Evolutionary conservation across 768 basidiomycete species (phyloP), one percentile per base, ranked within the genome.

Genomic region (Rhodotorula babjevae): DNA sequence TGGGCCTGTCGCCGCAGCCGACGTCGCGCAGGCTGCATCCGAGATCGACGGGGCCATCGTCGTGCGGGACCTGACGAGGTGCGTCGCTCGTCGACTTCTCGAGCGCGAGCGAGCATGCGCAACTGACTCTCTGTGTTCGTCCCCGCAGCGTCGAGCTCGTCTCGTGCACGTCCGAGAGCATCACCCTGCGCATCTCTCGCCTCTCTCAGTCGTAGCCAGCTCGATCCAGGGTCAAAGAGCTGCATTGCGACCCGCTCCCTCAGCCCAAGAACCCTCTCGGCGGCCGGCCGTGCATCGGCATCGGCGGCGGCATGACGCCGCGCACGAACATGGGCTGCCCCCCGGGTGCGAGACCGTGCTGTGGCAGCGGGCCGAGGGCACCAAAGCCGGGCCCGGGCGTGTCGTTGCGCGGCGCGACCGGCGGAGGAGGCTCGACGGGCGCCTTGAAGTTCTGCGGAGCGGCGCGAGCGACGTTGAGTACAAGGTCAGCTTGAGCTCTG

Each of bases 101-200:
- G 53, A 55, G 18, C 3, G 27, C 27, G 53, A 14, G 53, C 50
- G n/a, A n/a, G n/a, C n/a, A n/a, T n/a, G n/a, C n/a, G n/a, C 27
- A 3, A 3, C 50, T 23, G 23, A n/a, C 21, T 14, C 27, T 21
- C 11, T 3, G 16, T 52, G 12, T 9, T 11, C 44, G 9, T 7
- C 14, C 12, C 44, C 44, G 27, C 53, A 55, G 53, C n/a, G 27
- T 55, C 53, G 25, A 27, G 27, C 27, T 55, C 53, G 12, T 55
- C 29, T 29, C 11, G 16, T 55, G 53, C 53, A n/a, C 8, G 27
- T 3, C 27, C 1, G 5, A 56, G 4, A 33, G 55, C 11, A 31
- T 56, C 55, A 56, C 29, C 2, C 31, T 56, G n/a, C 55, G 53
- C 53, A 27, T 56, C 29, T 1, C 33, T 91, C n/a, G 87, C 95